Base-by-base conservation (phyloP, 306 rosid species). In the Ochetophila trinervis region DNA sequence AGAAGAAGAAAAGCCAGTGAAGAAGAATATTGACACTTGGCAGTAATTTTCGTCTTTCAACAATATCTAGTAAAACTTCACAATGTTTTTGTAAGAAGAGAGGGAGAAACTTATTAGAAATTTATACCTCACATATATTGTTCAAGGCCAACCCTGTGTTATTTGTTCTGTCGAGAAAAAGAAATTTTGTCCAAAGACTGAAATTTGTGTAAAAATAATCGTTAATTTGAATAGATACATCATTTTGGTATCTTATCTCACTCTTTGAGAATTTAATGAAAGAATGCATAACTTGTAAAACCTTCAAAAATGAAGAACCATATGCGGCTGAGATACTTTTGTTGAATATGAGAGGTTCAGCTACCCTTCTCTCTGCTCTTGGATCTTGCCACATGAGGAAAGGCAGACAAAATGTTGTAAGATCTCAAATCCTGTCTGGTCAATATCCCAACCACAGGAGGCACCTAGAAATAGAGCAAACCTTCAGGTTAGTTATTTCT, bases 401-500 rank as follows among this genome's bases (percentile, higher is more conserved):
- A 87, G 49, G 88, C 88, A 34, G 76, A 70, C 81, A 85, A 77
- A 78, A 91, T 87, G 77, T 91, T 91, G 75, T 85, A 36, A 21
- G 95, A 85, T 35, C 77, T 80, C 23, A 91, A 79, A 73, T 91
- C 98, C 74, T 87, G 95, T 79, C 98, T 74, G 45, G 96, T 91
- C 85, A 91, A 81, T 56, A 89, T 89, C 57, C 96, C 98, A 62
- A 85, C 78, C 45, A 87, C 85, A 2, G 98, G 92, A 60, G 85
- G 82, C 71, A 78, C 87, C 96, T 91, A 62, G 54, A 75, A 60
- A 40, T 24, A 55, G 75, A 73, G 49, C 72, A 69, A 8, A 67
- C 32, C 16, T 68, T 68, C 60, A 47, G 81, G 89, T 83, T 22
- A 75, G 84, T 79, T 74, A 59, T 49, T 15, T 66, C 8, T 22